A percentile compares a stretch with the other conserved stretches of the same genome.
phyloP scores from a whole-genome alignment of 164 flowering plant species.

The Magnolia changhungtana region DNA sequence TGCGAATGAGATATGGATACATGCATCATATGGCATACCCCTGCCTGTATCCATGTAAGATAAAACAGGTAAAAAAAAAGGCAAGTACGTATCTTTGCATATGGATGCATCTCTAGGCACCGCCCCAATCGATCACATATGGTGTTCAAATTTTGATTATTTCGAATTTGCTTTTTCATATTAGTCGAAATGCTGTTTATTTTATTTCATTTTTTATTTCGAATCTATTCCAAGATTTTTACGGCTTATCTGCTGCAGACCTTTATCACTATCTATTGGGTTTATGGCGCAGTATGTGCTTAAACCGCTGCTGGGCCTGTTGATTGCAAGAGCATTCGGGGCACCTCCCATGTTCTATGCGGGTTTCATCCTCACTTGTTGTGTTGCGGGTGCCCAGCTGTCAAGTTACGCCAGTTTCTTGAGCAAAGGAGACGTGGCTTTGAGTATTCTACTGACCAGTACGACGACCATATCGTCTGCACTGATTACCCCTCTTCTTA shows the following conservation, averaged over 20 bases:
- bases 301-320: conserved; percentile 76
- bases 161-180: not conserved
- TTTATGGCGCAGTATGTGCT: conserved; percentile 73
- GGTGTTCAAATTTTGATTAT: not conserved
- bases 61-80: no score
- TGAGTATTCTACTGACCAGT: conserved; percentile 90
- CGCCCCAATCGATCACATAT: no score
- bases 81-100: not conserved
- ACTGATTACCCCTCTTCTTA: conserved; percentile 73
- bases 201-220: not conserved
- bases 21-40: not conserved
- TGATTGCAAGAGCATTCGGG: conserved; percentile 68
- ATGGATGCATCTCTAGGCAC: not conserved
- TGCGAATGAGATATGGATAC: not conserved
- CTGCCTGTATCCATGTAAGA: no score
- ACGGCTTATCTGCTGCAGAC: conserved; percentile 53
- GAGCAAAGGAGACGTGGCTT: conserved; percentile 92
- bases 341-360: conserved; percentile 77
- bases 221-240: conserved; percentile 2
- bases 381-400: conserved; percentile 93
- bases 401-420: conserved; percentile 91
- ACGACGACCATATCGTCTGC: conserved; percentile 78
- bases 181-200: not conserved
- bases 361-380: conserved; percentile 80
- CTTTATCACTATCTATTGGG: conserved; percentile 81